Evolutionary conservation across 2,329 filamentous ascomycete species (phyloP), one percentile per base, ranked within the genome.

Genomic region (Zelopaecilomyces penicillatus): DNA sequence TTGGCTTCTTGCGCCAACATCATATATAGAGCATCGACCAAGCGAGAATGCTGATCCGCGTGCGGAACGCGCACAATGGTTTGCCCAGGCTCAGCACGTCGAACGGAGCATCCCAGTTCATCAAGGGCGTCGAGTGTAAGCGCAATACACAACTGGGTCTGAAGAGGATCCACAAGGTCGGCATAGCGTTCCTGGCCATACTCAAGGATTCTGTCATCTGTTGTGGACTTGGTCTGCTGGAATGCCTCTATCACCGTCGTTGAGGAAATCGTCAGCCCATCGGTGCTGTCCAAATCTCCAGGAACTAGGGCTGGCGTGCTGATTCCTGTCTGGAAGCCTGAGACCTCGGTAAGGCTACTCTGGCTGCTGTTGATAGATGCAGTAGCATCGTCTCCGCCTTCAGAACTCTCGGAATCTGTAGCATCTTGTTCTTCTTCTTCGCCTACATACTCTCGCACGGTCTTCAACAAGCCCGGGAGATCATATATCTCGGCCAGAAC

Each of bases 1-100:
- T 38, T 36, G 5, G 46, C 34, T 19, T 49, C 44, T 19, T 44
- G 32, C 11, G 42, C 46, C 4, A 46, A n/a, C 43, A 48, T 46
- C 5, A 36, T 12, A 37, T 48, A 48, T 5, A 48, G 19, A 3
- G 32, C 32, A 34, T 34, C 32, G 32, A 34, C 32, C 8, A 34
- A 12, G 8, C 32, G 32, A 9, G 8, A 12, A 34, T 34, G 32
- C 32, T 34, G 9, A 9, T 34, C 12, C 9, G 32, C 8, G 3
- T 34, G 32, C 32, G 32, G 32, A 12, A 34, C 32, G 12, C 32
- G 32, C 32, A 9, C 32, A 34, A 34, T 12, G 8, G 32, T 12
- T 34, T 34, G 32, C 9, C 32, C 32, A 12, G 32, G 9, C 12
- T 9, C 12, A 34, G 12, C 12, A 12, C 9, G 9, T 9, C 12